A percentile compares a stretch with the other conserved stretches of the same genome.
phyloP scores from a whole-genome alignment of 2,329 filamentous ascomycete species.

The Apiospora sp. region DNA sequence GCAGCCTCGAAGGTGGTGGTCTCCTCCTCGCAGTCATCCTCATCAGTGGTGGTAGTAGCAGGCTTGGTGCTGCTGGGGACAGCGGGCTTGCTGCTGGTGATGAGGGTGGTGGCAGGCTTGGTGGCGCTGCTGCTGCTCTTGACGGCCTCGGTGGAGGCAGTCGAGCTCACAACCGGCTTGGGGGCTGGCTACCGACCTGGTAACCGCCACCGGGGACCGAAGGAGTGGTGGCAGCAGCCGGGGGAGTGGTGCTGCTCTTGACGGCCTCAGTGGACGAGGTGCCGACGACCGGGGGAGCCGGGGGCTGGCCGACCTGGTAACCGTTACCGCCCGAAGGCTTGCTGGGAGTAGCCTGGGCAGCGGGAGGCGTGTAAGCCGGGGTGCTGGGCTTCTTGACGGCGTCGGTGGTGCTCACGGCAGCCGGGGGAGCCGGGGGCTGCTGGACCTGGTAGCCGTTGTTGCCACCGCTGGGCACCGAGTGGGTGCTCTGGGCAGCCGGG shows the following conservation, averaged over 20 bases:
- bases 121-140: neutral
- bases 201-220: neutral
- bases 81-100: too few relatives aligned
- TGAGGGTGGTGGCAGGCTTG: neutral
- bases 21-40: too few relatives aligned
- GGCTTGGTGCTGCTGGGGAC: neutral
- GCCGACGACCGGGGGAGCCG: neutral
- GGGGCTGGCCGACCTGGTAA: neutral
- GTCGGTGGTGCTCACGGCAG: neutral
- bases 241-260: neutral
- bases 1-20: too few relatives aligned
- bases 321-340: neutral
- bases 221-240: too few relatives aligned
- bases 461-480: neutral
- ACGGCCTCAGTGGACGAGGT: neutral
- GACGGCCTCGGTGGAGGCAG: neutral
- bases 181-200: neutral
- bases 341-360: neutral
- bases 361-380: neutral
- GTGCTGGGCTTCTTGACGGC: neutral
- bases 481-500: neutral
- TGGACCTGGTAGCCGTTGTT: conserved; percentile 4
- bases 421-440: neutral
- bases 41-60: neutral
- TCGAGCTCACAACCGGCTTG: neutral